Percentiles rank a stretch among this genome's conserved stretches.
phyloP scores from a whole-genome alignment of 2,329 filamentous ascomycete genomes.

The Alternaria ventricosa region DNA sequence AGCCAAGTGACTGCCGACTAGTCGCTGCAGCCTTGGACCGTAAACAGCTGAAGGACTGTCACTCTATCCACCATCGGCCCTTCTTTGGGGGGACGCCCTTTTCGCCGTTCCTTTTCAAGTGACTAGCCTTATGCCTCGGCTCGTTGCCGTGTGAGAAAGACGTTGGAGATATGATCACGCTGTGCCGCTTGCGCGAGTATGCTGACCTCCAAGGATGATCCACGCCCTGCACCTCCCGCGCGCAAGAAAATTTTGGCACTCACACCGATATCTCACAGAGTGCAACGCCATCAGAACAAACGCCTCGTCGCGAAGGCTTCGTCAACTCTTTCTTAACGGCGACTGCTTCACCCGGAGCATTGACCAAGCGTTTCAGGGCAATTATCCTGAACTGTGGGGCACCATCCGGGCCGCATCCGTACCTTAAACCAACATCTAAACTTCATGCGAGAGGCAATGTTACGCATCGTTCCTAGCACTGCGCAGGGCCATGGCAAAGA shows the following conservation, averaged over 20 bases:
- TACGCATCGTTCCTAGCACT: neutral
- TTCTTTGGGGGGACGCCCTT: neutral
- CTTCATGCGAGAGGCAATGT: neutral
- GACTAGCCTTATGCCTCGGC: neutral
- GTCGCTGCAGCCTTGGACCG: constrained; percentile 1
- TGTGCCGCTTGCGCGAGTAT: constrained; percentile 1
- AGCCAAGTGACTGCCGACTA: neutral
- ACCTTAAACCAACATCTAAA: constrained; percentile 14
- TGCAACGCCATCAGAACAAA: neutral
- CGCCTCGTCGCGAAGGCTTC: neutral
- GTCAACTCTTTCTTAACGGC: neutral
- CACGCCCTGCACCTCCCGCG: neutral
- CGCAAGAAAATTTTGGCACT: neutral
- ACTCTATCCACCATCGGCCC: constrained; percentile 4
- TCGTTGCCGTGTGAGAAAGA: constrained; percentile 1
- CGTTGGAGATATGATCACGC: neutral
- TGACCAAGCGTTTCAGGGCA: constrained; percentile 10
- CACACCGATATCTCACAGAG: neutral
- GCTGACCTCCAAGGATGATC: constrained; percentile 3
- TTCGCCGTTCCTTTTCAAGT: neutral
- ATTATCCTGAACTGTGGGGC: constrained; percentile 6
- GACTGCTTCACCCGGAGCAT: constrained; percentile 4
- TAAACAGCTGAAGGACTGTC: neutral
- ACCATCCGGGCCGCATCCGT: constrained; percentile 14
- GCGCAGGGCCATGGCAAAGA: neutral